Evolutionary conservation across 371 early-diverging fungal species (phyloP), one percentile per base, ranked within the genome.

Genomic region (Lichtheimia corymbifera): DNA sequence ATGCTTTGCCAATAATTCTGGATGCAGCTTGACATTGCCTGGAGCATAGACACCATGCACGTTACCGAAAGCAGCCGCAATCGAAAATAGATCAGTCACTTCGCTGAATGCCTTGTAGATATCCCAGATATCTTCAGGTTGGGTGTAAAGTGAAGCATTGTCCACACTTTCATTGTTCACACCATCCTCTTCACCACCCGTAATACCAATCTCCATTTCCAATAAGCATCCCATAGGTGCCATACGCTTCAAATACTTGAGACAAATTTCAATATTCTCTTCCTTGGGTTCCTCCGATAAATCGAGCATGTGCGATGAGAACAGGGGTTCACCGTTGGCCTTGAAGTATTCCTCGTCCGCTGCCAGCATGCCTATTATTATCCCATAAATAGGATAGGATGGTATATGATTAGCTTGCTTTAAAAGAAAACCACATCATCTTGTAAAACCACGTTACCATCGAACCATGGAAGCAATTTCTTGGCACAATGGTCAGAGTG

Each of bases 201-300:
- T 94, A 76, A 95, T 92, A 78, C 95, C 95, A 58, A 95, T 94
- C 83, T 95, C 95, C 93, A 95, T 95, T 80, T 95, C 95, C 62
- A 95, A 84, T 67, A 86, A 83, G 65, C 86, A 85, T 70, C 89
- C 84, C 73, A 94, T 91, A 60, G 87, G 82, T 28, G 91, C 89
- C 91, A 93, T 92, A 64, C 94, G 90, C 79, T 89, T 77, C 70
- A 95, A 81, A 81, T 95, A 95, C 83, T 90, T 83, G 70, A 89
- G 79, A 74, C 93, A 93, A 64, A 73, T 91, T 58, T 84, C 83
- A 62, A 95, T 94, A 86, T 95, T 95, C 70, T 93, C 90, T 68
- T 91, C 91, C 82, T 93, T 93, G 77, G 88, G 71, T 62, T 94
- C 94, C 64, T 92, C 95, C 20, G 92, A 92, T 56, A 95, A 88